Evolutionary conservation across 176 grass and related monocot species (phyloP).

Genomic region (Oryza meridionalis): DNA sequence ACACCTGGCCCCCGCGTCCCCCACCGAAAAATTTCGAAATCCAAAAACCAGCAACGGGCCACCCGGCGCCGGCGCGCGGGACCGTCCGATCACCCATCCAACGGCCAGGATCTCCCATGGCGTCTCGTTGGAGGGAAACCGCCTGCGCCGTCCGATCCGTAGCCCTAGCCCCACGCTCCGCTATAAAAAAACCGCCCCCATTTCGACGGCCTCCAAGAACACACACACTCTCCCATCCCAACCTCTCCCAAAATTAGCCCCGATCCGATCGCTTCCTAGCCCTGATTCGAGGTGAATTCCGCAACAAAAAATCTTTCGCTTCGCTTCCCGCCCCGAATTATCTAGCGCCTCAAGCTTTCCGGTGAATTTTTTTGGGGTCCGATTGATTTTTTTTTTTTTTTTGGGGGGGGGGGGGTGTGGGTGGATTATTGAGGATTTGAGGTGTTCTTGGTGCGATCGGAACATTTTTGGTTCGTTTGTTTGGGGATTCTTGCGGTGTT

Average conservation of each 20-base stretch:
- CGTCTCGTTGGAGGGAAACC: background rate
- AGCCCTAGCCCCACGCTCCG: constrained; percentile 38
- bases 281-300: constrained; percentile 24
- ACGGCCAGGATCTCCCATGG: background rate
- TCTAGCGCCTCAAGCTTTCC: background rate
- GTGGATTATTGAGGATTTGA: background rate
- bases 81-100: constrained; percentile 8
- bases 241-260: background rate
- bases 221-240: background rate
- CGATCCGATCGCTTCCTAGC: background rate
- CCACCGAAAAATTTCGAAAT: constrained; percentile 45
- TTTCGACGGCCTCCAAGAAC: background rate
- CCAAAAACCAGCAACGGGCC: constrained; percentile 18
- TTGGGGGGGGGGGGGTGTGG: too few species aligned
- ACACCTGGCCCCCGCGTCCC: background rate
- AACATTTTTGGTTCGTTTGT: background rate
- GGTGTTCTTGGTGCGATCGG: background rate
- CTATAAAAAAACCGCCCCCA: constrained; percentile 28
- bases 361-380: background rate
- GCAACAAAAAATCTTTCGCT: background rate
- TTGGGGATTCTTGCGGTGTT: background rate
- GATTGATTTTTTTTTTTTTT: background rate
- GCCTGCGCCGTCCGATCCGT: constrained; percentile 21
- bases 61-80: background rate
- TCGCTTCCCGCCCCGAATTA: background rate